phyloP scores from a whole-genome alignment of 2,329 filamentous ascomycete species.

The Fusarium hostae region DNA sequence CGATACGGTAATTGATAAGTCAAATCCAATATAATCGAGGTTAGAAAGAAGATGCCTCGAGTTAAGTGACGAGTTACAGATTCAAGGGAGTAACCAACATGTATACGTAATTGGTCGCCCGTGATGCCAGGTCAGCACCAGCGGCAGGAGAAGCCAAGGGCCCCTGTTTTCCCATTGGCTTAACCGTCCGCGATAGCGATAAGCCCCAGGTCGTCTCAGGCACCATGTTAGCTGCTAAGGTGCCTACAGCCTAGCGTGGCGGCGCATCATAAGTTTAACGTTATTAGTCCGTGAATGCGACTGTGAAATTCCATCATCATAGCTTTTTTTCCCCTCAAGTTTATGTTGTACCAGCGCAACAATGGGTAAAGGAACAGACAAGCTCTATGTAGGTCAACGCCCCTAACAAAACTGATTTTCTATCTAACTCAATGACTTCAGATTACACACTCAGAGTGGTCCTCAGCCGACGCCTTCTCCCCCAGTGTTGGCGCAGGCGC shows the following conservation, averaged over 20 bases:
- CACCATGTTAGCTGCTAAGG: constrained; percentile 12
- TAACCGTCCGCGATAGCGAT: constrained; percentile 17
- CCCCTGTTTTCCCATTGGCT: constrained; percentile 21
- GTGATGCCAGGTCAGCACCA: constrained; percentile 45
- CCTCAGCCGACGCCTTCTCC: constrained; percentile 87
- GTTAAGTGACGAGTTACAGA: constrained; percentile 7
- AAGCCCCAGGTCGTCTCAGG: constrained; percentile 36
- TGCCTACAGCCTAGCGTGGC: constrained; percentile 7
- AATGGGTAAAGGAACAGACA: constrained; percentile 59
- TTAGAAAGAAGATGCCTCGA: constrained; percentile 23
- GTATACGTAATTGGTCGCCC: constrained; percentile 45
- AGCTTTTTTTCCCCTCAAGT: not conserved
- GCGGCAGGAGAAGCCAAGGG: constrained; percentile 18
- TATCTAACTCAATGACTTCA: constrained; percentile 31
- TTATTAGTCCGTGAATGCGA: not conserved
- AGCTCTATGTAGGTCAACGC: constrained; percentile 53
- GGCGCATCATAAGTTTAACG: constrained; percentile 26
- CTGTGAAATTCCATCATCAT: constrained; percentile 26
- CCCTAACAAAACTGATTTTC: not conserved
- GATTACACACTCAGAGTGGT: constrained; percentile 99
- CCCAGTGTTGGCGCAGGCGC: constrained; percentile 80
- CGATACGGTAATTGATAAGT: not conserved
- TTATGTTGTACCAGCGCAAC: constrained; percentile 18
- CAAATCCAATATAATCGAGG: not conserved
- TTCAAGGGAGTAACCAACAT: constrained; percentile 34